Base-by-base conservation (phyloP, 805 yeast genomes). In the Yarrowia porcina region DNA sequence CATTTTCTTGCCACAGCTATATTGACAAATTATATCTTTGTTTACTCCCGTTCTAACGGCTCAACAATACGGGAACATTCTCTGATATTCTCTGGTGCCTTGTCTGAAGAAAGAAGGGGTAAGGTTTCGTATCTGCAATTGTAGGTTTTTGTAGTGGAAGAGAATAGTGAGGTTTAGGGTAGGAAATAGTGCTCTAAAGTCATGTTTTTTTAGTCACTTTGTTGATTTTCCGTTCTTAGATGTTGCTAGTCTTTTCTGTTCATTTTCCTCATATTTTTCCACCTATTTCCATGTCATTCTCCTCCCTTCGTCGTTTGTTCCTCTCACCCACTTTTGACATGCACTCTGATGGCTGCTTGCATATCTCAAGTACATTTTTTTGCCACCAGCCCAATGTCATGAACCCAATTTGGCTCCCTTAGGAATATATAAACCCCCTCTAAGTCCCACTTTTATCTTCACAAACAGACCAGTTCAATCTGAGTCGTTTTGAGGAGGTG, bases 401-500 rank as follows among this genome's bases (percentile, higher is more conserved):
- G 5, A 45, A 28, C 36, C 8, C 0, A 18, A 45, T 13, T 21
- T 3, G 2, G 3, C 18, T 3, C 8, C 0, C 3, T 12, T 23
- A 45, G 17, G 8, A 45, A 12, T 45, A 45, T 45, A 45, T 45
- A 45, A 45, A 45, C 52, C 52, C 52, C 38, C 36, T 5, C 18
- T 13, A 7, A 8, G 27, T 45, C 52, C 52, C 25, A 20, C 12
- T 45, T 30, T 28, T 18, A 2, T 30, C 36, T 6, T 30, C 36
- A 45, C 36, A 45, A 45, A 28, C 52, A 20, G 52, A 20, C 52
- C 49, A 44, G 49, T 44, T 42, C 30, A 25, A 17, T 45, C 52
- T 18, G 35, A 45, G 52, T 45, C 36, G 1, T 27, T 45, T 36
- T 45, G 52, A 7, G 20, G 36, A 45, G 6, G 52, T n/a, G 52